Evolutionary conservation across 2,329 filamentous ascomycete species (phyloP), one percentile per base, ranked within the genome.

Genomic region (Fusarium neocosmosporiellum): DNA sequence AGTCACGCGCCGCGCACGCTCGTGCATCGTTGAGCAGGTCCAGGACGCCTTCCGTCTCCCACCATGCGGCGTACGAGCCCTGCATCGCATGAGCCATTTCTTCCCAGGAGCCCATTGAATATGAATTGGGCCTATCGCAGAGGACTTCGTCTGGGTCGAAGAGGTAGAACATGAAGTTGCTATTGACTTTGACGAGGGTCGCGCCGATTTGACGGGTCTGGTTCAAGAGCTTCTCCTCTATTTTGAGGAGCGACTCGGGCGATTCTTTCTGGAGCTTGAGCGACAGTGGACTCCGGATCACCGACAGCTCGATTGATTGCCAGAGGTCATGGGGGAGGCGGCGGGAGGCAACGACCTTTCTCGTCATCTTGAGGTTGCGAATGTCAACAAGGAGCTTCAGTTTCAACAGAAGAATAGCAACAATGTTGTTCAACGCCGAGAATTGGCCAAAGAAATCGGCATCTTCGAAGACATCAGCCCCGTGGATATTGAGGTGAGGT

Each of bases 301-400:
- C 66, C n/a, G 22, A 29, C 7, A 43, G 18, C 39, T 65, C 57
- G 24, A 68, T 57, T 14, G 18, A 18, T 14, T 24, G n/a, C 54
- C 57, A 34, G 24, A 68, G 61, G 4, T 68, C 53, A 16, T 34
- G 10, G 27, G 53, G 66, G 11, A 68, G 6, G 31, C 24, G 9
- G 18, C 54, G 55, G 18, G 10, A 20, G 7, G 61, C 24, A 29
- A 59, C 29, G 39, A 66, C 50, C 43, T 66, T 69, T 31, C 63
- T 53, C 6, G 43, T 55, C 5, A 63, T n/a, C 34, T 66, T 66
- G 13, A 63, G 33, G 37, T 66, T 57, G 4, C 41, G 53, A 39
- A 69, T 62, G 16, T 66, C 63, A 7, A 67, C 59, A 13, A 67
- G 59, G 6, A 65, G 55, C 65, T 67, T 67, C 20, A 65, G n/a